Conservation (phyloP, 2,329 filamentous ascomycete genomes). For the Mollisiaceae sp. region DNA sequence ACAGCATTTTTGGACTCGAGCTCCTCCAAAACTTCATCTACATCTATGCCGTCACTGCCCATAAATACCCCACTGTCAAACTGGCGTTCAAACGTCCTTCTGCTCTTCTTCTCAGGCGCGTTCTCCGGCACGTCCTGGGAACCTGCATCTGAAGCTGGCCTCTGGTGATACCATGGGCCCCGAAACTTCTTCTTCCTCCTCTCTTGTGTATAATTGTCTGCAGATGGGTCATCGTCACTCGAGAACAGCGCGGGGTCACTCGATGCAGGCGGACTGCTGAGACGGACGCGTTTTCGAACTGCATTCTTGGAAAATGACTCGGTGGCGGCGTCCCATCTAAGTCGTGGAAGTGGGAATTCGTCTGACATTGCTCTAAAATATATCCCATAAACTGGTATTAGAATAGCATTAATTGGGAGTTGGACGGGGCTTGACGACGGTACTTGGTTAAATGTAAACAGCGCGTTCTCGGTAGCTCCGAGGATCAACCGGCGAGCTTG, state of each 20-base stretch:
- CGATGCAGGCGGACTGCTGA: conserved; percentile 51
- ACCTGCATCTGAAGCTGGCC: conserved; percentile 45
- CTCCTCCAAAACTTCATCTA: conserved; percentile 45
- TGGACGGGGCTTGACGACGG: background rate
- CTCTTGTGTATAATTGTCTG: conserved; percentile 66
- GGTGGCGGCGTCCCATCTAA: conserved; percentile 29
- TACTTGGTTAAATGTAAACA: background rate
- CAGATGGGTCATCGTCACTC: conserved; percentile 70
- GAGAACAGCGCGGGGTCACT: conserved; percentile 76
- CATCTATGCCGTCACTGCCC: conserved; percentile 61
- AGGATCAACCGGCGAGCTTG: background rate
- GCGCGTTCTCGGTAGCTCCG: background rate
- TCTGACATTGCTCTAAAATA: conserved; percentile 28
- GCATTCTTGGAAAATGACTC: conserved; percentile 28
- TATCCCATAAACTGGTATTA: background rate
- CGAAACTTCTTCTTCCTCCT: conserved; percentile 66
- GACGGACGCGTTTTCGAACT: conserved; percentile 49
- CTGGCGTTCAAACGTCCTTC: conserved; percentile 61
- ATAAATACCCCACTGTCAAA: conserved; percentile 74
- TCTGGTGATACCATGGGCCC: conserved; percentile 72
- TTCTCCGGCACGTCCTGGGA: conserved; percentile 22
- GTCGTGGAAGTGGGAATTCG: conserved; percentile 30
- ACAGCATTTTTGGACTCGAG: conserved; percentile 13
- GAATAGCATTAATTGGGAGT: background rate
- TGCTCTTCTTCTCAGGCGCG: conserved; percentile 41